Evolutionary conservation across 768 basidiomycete species (phyloP).

Genomic region (Russula sp.): DNA sequence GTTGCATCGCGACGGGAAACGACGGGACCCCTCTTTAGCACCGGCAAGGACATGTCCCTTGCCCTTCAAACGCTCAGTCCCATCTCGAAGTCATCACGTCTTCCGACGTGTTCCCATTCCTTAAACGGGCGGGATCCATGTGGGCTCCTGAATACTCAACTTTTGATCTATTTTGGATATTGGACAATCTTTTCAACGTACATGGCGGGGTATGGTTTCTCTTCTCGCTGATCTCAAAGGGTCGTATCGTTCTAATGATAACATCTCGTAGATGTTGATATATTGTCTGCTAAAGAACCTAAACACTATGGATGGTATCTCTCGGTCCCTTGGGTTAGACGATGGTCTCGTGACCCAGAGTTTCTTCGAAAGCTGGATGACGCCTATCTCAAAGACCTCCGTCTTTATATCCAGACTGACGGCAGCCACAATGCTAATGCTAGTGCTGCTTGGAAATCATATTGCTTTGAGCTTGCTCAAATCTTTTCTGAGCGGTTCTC

Average conservation of each 20-base stretch:
- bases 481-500: conserved; percentile 13
- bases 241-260: background rate
- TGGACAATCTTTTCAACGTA: conserved; percentile 20
- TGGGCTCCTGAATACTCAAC: conserved; percentile 6
- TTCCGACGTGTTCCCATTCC: conserved; percentile 3
- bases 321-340: background rate
- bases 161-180: conserved; percentile 19
- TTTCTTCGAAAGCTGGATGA: conserved; percentile 15
- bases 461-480: conserved; percentile 12
- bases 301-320: conserved; percentile 3
- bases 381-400: conserved; percentile 2
- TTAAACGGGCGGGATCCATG: conserved; percentile 11
- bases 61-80: background rate
- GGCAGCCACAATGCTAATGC: background rate
- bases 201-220: conserved; percentile 21
- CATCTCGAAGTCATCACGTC: conserved; percentile 7
- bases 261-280: conserved; percentile 9
- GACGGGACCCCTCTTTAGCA: background rate
- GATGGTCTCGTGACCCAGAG: conserved; percentile 2
- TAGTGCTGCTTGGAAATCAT: conserved; percentile 5
- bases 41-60: background rate
- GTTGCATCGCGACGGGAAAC: background rate
- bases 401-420: background rate
- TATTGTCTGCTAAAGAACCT: conserved; percentile 15
- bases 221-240: background rate